phyloP scores from a whole-genome alignment of 768 basidiomycete genomes.

The Rhodotorula kratochvilovae region DNA sequence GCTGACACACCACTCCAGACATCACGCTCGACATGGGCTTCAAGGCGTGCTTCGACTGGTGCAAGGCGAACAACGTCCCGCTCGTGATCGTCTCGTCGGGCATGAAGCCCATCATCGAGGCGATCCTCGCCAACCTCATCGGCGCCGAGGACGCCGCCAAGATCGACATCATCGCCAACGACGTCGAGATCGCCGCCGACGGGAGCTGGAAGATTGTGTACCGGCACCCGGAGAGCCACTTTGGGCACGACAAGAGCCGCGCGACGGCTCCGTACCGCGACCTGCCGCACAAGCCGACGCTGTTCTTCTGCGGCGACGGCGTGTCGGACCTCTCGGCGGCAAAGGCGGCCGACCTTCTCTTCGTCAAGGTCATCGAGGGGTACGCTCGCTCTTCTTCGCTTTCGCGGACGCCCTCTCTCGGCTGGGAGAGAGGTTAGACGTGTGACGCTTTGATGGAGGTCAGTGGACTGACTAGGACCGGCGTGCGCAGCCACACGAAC shows the following conservation, averaged over 20 bases:
- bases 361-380: slow-evolving; percentile 63
- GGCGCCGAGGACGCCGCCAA: slow-evolving; percentile 64
- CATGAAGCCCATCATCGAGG: slow-evolving; percentile 70
- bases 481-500: slow-evolving; percentile 51
- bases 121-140: slow-evolving; percentile 76
- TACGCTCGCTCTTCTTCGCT: neutral
- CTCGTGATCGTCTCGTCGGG: slow-evolving; percentile 27
- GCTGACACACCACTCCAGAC: too few species aligned
- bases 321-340: slow-evolving; percentile 85
- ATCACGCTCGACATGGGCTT: slow-evolving; percentile 85
- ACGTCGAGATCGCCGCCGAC: slow-evolving; percentile 62
- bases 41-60: slow-evolving; percentile 79
- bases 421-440: neutral
- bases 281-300: slow-evolving; percentile 63
- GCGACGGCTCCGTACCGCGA: slow-evolving; percentile 86
- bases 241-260: slow-evolving; percentile 92
- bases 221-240: slow-evolving; percentile 48
- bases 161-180: slow-evolving; percentile 93
- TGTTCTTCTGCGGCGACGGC: slow-evolving; percentile 98
- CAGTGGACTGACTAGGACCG: too few species aligned
- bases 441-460: too few species aligned
- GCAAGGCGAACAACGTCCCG: slow-evolving; percentile 72
- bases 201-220: slow-evolving; percentile 62
- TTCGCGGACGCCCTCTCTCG: neutral
- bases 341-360: slow-evolving; percentile 84